phyloP scores from a whole-genome alignment of 352 stramenopile species.

The Globisporangium emineosum region DNA sequence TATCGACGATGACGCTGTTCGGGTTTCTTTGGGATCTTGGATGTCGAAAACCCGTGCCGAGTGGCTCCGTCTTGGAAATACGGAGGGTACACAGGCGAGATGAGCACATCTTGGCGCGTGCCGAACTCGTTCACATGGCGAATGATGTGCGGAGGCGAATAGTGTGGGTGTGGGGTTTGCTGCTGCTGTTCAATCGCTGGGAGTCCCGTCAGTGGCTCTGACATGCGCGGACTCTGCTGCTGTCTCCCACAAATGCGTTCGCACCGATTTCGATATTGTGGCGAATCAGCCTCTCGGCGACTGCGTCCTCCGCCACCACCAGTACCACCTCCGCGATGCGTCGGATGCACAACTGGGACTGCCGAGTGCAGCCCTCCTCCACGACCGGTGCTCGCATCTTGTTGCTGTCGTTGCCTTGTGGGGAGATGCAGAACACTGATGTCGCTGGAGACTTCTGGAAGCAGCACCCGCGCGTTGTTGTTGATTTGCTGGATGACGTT shows the following conservation, averaged over 20 bases:
- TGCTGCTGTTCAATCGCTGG: slow-evolving; percentile 11
- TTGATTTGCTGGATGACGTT: slow-evolving; percentile 66
- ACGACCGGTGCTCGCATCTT: background rate
- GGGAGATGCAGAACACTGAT: slow-evolving; percentile 16
- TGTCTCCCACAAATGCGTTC: slow-evolving; percentile 7
- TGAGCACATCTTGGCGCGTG: slow-evolving; percentile 45
- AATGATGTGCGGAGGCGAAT: slow-evolving; percentile 35
- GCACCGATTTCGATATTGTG: slow-evolving; percentile 5
- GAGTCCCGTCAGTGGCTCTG: background rate
- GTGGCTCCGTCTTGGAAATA: slow-evolving; percentile 30
- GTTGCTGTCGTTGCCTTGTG: background rate
- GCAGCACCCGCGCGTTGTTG: slow-evolving; percentile 34
- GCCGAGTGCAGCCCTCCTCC: background rate
- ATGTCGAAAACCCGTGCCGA: slow-evolving; percentile 5
- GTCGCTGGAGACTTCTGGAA: slow-evolving; percentile 42
- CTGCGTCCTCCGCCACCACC: background rate
- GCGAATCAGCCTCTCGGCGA: background rate
- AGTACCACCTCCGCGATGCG: background rate
- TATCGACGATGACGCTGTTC: slow-evolving; percentile 3
- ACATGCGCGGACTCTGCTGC: background rate
- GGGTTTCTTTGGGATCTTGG: slow-evolving; percentile 7
- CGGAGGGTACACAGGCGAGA: slow-evolving; percentile 52
- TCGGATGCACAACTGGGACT: slow-evolving; percentile 5
- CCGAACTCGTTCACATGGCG: slow-evolving; percentile 73
- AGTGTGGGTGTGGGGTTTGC: background rate